Evolutionary conservation across 331 rosid genomes (phyloP), one percentile per base, ranked within the genome.

Genomic region (Malus hybrid): DNA sequence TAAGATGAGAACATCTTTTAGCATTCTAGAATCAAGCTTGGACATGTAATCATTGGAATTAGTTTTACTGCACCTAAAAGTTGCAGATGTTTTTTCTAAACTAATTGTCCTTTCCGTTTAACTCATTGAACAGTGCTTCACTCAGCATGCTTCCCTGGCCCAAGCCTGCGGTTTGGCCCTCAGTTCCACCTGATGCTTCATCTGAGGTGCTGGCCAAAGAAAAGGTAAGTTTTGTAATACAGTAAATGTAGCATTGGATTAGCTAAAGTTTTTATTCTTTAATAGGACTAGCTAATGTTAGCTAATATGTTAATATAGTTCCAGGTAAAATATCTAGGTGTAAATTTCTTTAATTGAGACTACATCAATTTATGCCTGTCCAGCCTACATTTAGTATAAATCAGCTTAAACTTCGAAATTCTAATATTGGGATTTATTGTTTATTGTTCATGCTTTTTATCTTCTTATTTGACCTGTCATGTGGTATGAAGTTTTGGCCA

Each of bases 111-210:
- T 75, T 58, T 36, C 72, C 56, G 33, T 60, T 77, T 34, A 76
- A 73, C 4, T 71, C 74, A 63, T 70, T 77, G 86, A 80, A 74
- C 87, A 94, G 99, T 84, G 97, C 97, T 82, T 85, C 85, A 76
- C 96, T 92, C 83, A 94, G 99, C 88, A 90, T 94, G 93, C 88
- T 94, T 64, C 93, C 97, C 69, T 94, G 99, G 99, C 99, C 99
- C 68, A 94, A 86, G 87, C 97, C 99, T 77, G 88, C 90, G 72
- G 83, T 84, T 66, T 94, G 99, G 99, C 99, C 99, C 70, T 78
- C 80, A 62, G 88, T 89, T 85, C 97, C 99, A 77, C 81, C 91
- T 63, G 97, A 87, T 60, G 89, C 92, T 73, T 94, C 96, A 24
- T 82, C 93, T 56, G 91, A 94, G 82, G 97, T 92, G 83, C 85